Evolutionary conservation across 805 yeast genomes (phyloP), one percentile per base, ranked within the genome.

Genomic region (Starmerella bombi): DNA sequence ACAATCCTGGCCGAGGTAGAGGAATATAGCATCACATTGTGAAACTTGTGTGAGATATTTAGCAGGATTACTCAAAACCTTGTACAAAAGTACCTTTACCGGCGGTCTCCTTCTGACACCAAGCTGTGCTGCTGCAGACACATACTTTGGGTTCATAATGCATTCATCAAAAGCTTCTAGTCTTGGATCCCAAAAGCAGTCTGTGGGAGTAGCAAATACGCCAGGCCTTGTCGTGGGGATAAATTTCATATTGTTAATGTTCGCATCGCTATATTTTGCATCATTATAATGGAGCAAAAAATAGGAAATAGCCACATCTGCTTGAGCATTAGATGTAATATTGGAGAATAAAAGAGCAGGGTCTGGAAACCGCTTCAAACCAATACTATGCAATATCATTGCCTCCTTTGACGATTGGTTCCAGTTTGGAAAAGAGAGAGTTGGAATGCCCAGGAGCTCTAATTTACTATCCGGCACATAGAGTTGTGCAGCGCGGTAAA

Each of bases 21-120:
- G 27, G 40, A 62, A 60, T 32, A 51, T 46, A 10, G 21, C 33
- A n/a, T 56, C 40, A 12, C 33, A 28, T 15, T 28, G 32, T 3
- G 10, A 46, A 2, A 56, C 56, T 18, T 44, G 42, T 1, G 44
- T 42, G 25, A 48, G n/a, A 2, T 49, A 35, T 5, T 18, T 25
- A 2, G 60, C 58, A 1, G 59, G 63, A 3, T 32, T 31, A 3
- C 29, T 14, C 5, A 51, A 22, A 2, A 62, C 37, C 1, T 41
- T 15, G 14, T 40, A 36, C 3, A 58, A 29, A 4, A 62, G 41
- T 7, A 12, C 20, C 2, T 33, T 28, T 2, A 54, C 31, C 0
- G 49, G 38, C 3, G 67, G 66, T 12, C 50, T 41, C 20, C 36
- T 32, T 9, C 31, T 39, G 2, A 63, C 56, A 2, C 64, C 64